These are phyloP conservation scores for Solanum medicagineum DNA, from an alignment of 257 asterid species.

Conservation along the genomic window DNA sequence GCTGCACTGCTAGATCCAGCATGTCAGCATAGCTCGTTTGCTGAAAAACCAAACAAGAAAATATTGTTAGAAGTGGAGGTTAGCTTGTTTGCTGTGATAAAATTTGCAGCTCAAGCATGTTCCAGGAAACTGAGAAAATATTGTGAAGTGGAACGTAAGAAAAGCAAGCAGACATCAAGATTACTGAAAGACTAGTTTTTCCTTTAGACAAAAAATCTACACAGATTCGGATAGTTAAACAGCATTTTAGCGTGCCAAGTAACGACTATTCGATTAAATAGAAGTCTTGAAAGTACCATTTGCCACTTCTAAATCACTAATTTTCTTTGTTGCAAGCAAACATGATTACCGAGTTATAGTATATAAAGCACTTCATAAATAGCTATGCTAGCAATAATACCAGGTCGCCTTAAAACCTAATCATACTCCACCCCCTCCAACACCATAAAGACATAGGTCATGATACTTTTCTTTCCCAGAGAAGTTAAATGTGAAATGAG, in stretches of 20 bases:
- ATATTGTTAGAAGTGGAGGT: conserved; percentile 4
- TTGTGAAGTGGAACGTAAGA: background rate
- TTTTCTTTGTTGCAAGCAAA: background rate
- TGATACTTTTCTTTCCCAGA: background rate
- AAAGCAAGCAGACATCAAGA: background rate
- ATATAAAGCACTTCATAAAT: background rate
- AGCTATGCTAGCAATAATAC: background rate
- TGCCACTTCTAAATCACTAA: background rate
- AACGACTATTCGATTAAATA: background rate
- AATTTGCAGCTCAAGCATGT: background rate
- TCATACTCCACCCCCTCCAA: background rate
- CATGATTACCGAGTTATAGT: background rate
- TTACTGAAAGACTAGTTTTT: background rate
- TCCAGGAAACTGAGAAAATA: background rate
- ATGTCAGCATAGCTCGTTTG: conserved; percentile 96
- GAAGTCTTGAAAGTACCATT: background rate
- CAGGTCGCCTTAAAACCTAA: background rate
- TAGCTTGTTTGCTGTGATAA: conserved; percentile 80
- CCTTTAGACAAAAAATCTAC: too few relatives aligned
- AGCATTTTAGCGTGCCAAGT: background rate
- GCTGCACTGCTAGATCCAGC: conserved; percentile 93
- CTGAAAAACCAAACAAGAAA: conserved; percentile 23
- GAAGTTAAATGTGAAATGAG: background rate
- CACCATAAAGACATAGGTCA: background rate
- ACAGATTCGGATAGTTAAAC: background rate